Percentiles rank a stretch among this genome's conserved stretches.
These are phyloP conservation scores for Canavalia gladiata DNA, from an alignment of 306 rosid species.

Conservation along the genomic window DNA sequence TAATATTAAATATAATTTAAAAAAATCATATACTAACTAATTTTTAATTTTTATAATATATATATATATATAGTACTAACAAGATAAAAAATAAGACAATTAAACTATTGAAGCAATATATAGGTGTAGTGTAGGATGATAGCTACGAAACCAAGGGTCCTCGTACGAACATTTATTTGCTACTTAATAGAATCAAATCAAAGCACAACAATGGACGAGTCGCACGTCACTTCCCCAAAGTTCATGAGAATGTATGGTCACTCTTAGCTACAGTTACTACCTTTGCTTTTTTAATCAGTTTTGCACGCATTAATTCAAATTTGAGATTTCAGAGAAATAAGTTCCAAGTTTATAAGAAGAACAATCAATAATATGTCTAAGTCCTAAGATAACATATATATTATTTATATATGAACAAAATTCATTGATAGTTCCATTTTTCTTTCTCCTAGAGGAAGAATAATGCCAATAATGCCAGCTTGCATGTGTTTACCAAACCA, in stretches of 20 bases:
- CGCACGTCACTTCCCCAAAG: conserved; percentile 56
- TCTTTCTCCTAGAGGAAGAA: background rate
- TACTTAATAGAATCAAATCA: conserved; percentile 14
- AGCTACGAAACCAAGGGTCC: conserved; percentile 25
- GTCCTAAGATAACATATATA: conserved; percentile 6
- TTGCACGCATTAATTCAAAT: conserved; percentile 30
- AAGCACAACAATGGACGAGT: conserved; percentile 41
- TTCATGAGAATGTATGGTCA: conserved; percentile 54
- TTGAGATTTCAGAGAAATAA: background rate
- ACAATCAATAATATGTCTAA: background rate
- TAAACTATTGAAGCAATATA: too few species aligned
- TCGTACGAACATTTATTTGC: conserved; percentile 49
- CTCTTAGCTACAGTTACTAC: conserved; percentile 43
- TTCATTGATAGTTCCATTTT: background rate
- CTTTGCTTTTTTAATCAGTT: background rate
- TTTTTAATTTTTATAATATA: too few species aligned
- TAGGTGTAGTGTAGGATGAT: background rate
- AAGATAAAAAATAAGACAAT: too few species aligned
- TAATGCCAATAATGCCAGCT: conserved; percentile 38
- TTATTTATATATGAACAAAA: conserved; percentile 9
- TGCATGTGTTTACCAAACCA: conserved; percentile 33
- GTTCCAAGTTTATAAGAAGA: conserved; percentile 25
- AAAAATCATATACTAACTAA: too few species aligned
- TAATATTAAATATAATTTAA: too few species aligned
- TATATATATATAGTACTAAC: too few species aligned